Percentiles rank a stretch among this genome's conserved stretches.
Evolutionary conservation across 2,329 filamentous ascomycete genomes (phyloP).

Genomic region (Xylariales sp.): DNA sequence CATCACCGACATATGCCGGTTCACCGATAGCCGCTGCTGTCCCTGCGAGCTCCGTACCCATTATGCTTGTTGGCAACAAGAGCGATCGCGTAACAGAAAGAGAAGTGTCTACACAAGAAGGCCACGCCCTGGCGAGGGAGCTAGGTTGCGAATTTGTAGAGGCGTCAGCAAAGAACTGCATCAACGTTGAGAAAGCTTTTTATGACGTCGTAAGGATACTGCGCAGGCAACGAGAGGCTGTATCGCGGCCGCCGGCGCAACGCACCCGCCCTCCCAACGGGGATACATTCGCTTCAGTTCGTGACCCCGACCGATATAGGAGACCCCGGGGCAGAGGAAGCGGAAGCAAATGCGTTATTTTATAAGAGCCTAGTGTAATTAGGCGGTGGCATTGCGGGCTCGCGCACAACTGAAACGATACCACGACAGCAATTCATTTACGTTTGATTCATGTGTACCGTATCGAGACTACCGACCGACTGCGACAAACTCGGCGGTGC

Average conservation of each 20-base stretch:
- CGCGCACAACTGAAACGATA: slow-evolving; percentile 42
- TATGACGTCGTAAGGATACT: slow-evolving; percentile 96
- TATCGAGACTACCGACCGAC: slow-evolving; percentile 34
- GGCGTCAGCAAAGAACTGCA: slow-evolving; percentile 96
- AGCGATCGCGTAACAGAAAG: slow-evolving; percentile 95
- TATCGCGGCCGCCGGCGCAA: slow-evolving; percentile 52
- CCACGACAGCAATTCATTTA: slow-evolving; percentile 41
- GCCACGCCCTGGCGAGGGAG: slow-evolving; percentile 88
- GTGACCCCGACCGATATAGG: slow-evolving; percentile 44
- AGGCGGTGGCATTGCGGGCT: slow-evolving; percentile 38
- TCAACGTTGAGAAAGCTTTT: slow-evolving; percentile 98
- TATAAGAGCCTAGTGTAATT: slow-evolving; percentile 50
- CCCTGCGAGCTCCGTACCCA: slow-evolving; percentile 79
- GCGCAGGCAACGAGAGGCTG: slow-evolving; percentile 79
- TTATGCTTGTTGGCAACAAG: slow-evolving; percentile 99
- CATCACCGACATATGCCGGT: slow-evolving; percentile 80
- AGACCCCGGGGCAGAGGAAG: slow-evolving; percentile 47
- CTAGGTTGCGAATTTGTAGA: slow-evolving; percentile 97
- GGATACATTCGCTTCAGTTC: slow-evolving; percentile 39
- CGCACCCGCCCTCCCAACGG: slow-evolving; percentile 43
- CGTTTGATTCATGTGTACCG: slow-evolving; percentile 39
- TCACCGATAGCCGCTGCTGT: slow-evolving; percentile 73
- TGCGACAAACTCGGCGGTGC: slow-evolving; percentile 26
- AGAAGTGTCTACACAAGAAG: slow-evolving; percentile 96
- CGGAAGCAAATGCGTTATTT: slow-evolving; percentile 56